phyloP scores from a whole-genome alignment of 805 yeast species.

The Candida sanyiensis region DNA sequence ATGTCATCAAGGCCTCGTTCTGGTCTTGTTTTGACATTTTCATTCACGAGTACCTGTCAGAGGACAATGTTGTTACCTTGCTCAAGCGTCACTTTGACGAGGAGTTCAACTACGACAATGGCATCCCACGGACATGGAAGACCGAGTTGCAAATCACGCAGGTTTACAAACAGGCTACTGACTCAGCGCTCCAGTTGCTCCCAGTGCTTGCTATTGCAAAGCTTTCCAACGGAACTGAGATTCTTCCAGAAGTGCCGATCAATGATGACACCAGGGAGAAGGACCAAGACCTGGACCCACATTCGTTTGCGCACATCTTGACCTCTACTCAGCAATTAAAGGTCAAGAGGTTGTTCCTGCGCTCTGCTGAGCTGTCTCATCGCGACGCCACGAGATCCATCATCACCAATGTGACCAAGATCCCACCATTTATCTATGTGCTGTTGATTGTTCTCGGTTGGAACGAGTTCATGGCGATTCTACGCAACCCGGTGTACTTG shows the following conservation, averaged over 20 bases:
- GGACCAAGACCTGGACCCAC: constrained; percentile 35
- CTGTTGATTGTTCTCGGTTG: constrained; percentile 78
- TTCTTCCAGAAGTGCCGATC: constrained; percentile 53
- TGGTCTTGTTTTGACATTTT: constrained; percentile 62
- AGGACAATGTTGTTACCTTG: constrained; percentile 58
- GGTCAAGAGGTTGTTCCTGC: constrained; percentile 55
- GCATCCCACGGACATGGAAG: constrained; percentile 78
- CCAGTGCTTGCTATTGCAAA: constrained; percentile 53
- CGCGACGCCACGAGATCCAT: constrained; percentile 87
- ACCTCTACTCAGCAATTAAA: constrained; percentile 50
- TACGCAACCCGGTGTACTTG: constrained; percentile 82
- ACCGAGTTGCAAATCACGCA: constrained; percentile 66
- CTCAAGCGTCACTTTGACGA: constrained; percentile 80
- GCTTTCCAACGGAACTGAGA: constrained; percentile 44
- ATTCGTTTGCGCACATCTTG: constrained; percentile 52
- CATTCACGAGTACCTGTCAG: constrained; percentile 56
- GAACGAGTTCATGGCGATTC: constrained; percentile 88
- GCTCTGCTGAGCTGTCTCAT: constrained; percentile 71
- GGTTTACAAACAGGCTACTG: constrained; percentile 55
- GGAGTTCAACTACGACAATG: constrained; percentile 76
- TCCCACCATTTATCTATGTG: constrained; percentile 78
- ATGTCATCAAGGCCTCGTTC: constrained; percentile 44
- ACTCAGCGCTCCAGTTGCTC: constrained; percentile 47
- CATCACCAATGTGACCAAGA: constrained; percentile 66
- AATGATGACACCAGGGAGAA: constrained; percentile 34